These are phyloP conservation scores for Pestalotiopsis sp. DNA, from an alignment of 2,329 filamentous ascomycete genomes.

Conservation along the genomic window DNA sequence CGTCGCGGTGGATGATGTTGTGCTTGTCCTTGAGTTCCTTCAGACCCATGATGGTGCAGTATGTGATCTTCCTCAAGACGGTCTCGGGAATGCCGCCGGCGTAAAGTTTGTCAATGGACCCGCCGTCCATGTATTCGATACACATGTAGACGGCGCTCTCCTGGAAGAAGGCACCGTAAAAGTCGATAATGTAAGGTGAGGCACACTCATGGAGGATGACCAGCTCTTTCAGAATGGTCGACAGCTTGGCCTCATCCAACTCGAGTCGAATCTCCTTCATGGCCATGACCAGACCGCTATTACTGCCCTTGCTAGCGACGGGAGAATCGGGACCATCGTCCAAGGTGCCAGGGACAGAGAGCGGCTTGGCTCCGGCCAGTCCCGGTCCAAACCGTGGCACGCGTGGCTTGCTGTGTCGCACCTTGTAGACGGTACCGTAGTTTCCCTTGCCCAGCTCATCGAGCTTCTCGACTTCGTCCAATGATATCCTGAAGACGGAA, in stretches of 20 bases:
- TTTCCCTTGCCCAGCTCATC: slow-evolving; percentile 97
- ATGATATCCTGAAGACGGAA: slow-evolving; percentile 86
- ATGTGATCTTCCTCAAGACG: slow-evolving; percentile 86
- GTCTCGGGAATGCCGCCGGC: slow-evolving; percentile 85
- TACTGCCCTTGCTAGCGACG: slow-evolving; percentile 39
- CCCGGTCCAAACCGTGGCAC: slow-evolving; percentile 61
- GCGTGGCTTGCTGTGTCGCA: slow-evolving; percentile 74
- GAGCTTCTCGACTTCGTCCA: slow-evolving; percentile 88
- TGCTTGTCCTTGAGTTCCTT: slow-evolving; percentile 96
- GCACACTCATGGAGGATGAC: slow-evolving; percentile 94
- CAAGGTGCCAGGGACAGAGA: slow-evolving; percentile 39
- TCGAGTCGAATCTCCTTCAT: slow-evolving; percentile 99
- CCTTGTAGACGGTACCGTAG: slow-evolving; percentile 97
- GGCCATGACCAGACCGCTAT: slow-evolving; percentile 84
- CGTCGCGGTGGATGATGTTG: slow-evolving; percentile 98
- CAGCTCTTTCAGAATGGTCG: slow-evolving; percentile 95
- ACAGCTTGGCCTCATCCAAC: slow-evolving; percentile 94
- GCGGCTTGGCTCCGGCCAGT: slow-evolving; percentile 49
- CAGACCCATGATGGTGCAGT: slow-evolving; percentile 86
- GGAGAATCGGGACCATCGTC: slow-evolving; percentile 30
- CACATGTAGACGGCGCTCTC: slow-evolving; percentile 99
- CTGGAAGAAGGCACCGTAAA: slow-evolving; percentile 98
- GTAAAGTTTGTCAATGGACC: slow-evolving; percentile 96
- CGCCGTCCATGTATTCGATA: slow-evolving; percentile 99
- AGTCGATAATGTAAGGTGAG: slow-evolving; percentile 96